Percentiles rank a stretch among this genome's conserved stretches.
phyloP scores from a whole-genome alignment of 2,329 filamentous ascomycete genomes.

The Aureobasidium sp. region DNA sequence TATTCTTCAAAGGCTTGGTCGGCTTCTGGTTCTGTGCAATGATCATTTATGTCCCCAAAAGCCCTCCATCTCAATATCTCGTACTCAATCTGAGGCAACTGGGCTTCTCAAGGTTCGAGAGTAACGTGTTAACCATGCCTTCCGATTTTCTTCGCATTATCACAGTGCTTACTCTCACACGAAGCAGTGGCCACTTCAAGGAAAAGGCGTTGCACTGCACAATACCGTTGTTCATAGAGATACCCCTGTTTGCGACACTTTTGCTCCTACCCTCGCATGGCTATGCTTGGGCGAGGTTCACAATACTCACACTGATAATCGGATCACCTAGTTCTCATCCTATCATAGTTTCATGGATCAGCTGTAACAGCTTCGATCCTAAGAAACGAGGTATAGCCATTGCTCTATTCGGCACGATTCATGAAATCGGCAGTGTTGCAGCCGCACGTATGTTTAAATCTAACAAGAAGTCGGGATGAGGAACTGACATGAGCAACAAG shows the following conservation, averaged over 20 bases:
- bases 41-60: slow-evolving; percentile 41
- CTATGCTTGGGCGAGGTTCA: slow-evolving; percentile 42
- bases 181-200: slow-evolving; percentile 47
- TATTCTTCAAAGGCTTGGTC: background rate
- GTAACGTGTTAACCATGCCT: slow-evolving; percentile 13
- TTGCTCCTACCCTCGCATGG: slow-evolving; percentile 41
- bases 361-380: slow-evolving; percentile 42
- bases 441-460: background rate
- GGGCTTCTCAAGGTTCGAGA: slow-evolving; percentile 36
- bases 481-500: background rate
- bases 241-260: slow-evolving; percentile 45
- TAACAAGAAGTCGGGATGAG: background rate
- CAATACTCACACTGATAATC: background rate
- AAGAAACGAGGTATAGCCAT: slow-evolving; percentile 42
- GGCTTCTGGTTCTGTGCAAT: background rate
- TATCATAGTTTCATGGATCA: slow-evolving; percentile 43
- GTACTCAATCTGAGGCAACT: slow-evolving; percentile 50
- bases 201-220: slow-evolving; percentile 46
- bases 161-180: slow-evolving; percentile 47
- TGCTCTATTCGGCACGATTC: slow-evolving; percentile 41
- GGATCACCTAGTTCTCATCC: slow-evolving; percentile 49
- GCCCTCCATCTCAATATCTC: slow-evolving; percentile 45
- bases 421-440: slow-evolving; percentile 38
- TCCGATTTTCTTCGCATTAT: slow-evolving; percentile 31
- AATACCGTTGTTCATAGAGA: slow-evolving; percentile 44